Base-by-base conservation (phyloP, 345 rosid genomes). In the Salix exigua region DNA sequence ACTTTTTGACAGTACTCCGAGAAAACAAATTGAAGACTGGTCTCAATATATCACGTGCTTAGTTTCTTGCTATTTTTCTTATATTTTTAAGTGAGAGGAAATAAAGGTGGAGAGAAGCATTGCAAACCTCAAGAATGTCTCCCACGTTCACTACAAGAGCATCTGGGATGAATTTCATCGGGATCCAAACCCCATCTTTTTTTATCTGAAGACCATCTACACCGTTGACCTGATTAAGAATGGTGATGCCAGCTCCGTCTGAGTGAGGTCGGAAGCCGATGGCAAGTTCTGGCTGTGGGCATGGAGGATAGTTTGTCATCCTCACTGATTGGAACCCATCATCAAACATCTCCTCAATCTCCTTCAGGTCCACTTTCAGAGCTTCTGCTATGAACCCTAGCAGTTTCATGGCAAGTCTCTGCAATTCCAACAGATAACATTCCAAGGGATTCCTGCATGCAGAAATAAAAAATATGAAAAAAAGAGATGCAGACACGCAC, bases 261-360 rank as follows among this genome's bases (percentile, higher is more conserved):
- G 79, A 80, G 68, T 80, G 83, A 28, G 79, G 75, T 14, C 63
- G 40, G 0, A 80, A n/a, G 6, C 79, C 79, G 0, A 71, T 6
- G 8, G 55, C 83, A n/a, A 51, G 38, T 21, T 75, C 79, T 13
- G 83, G 76, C 71, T 58, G 71, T 12, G 76, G 79, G 12, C 79
- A 80, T 53, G 79, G 79, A 4, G 83, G 83, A 75, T 80, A 80
- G 64, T 71, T 71, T 35, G 80, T 78, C 83, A 82, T 73, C 71
- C 87, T 83, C 50, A 82, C 26, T 0, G 83, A 67, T 63, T 82
- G 87, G 21, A 79, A 44, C 70, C 85, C 90, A 28, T 87, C 81
- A 1, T 75, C 86, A 70, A 87, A 85, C 66, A 74, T 28, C 46
- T 83, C 83, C 71, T 76, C 76, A 61, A 83, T 75, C 65, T 83